Evolutionary conservation across 768 basidiomycete genomes (phyloP), one percentile per base, ranked within the genome.

Genomic region (Termitomyces sp.): DNA sequence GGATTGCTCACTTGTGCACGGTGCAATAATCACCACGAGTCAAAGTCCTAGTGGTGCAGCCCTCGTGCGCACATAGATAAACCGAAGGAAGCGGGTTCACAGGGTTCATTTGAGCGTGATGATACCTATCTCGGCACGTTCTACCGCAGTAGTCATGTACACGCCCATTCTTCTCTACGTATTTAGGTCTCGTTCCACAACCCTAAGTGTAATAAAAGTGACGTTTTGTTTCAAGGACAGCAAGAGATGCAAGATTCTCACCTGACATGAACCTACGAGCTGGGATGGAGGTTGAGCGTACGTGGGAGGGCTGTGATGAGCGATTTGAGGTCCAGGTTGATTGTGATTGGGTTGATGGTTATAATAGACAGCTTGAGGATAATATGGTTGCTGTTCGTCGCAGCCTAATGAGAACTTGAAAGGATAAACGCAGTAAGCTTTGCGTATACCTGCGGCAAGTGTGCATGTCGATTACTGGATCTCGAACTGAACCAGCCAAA

Each of bases 21-120:
- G 44, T 57, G 28, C 63, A 67, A 32, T 52, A 69, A 15, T n/a
- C 28, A 28, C 63, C 62, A 12, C 6, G 24, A 40, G 15, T 38
- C 28, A 13, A 62, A 46, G 39, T 62, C 59, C 61, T 36, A 15
- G 13, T 28, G 44, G 55, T 28, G 36, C 51, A 59, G 53, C 64
- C 28, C 46, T 45, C 11, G 22, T 55, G 46, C 60, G 48, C 28
- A 50, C 62, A 59, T 65, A 57, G 16, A 28, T 32, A 48, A 22
- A 22, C 22, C 15, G 39, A 22, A 20, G 54, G 44, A 20, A 60
- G 18, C 7, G 63, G 55, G 45, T 59, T 58, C 64, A 53, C 65
- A 65, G 39, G 15, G 22, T 36, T 48, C 33, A 13, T 15, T 24
- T 22, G 42, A 22, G 33, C 1, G 22, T 45, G 4, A 11, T 52